phyloP scores from a whole-genome alignment of 83 land plant species.

The Thuja plicata region DNA sequence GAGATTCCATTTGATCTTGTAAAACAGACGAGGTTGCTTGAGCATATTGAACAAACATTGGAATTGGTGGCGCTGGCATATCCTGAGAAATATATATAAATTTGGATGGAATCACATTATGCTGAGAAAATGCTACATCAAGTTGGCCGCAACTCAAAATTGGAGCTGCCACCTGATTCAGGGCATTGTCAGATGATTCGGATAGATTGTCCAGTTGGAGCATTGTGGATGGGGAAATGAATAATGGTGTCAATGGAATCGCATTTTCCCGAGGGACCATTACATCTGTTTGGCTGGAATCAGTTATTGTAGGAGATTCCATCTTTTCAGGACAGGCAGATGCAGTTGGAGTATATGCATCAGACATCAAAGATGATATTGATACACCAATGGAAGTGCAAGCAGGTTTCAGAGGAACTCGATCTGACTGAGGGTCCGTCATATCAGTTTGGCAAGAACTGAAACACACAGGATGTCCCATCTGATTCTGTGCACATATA shows the following conservation, averaged over 20 bases:
- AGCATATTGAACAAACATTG: background rate
- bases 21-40: background rate
- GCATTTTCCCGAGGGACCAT: too few relatives aligned
- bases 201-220: background rate
- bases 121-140: background rate
- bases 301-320: background rate
- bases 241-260: background rate
- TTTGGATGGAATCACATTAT: background rate
- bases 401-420: background rate
- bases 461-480: background rate
- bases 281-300: background rate
- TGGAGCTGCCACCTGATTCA: background rate
- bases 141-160: background rate
- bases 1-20: background rate
- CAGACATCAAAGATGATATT: background rate
- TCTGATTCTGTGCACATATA: background rate
- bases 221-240: background rate
- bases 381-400: background rate
- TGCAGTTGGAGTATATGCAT: background rate
- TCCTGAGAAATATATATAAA: background rate
- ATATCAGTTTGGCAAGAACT: background rate
- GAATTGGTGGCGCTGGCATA: background rate
- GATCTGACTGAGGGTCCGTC: background rate
- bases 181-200: background rate
- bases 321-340: background rate